Evolutionary conservation across 352 stramenopile genomes (phyloP).

Genomic region (Phytopythium delawarense): DNA sequence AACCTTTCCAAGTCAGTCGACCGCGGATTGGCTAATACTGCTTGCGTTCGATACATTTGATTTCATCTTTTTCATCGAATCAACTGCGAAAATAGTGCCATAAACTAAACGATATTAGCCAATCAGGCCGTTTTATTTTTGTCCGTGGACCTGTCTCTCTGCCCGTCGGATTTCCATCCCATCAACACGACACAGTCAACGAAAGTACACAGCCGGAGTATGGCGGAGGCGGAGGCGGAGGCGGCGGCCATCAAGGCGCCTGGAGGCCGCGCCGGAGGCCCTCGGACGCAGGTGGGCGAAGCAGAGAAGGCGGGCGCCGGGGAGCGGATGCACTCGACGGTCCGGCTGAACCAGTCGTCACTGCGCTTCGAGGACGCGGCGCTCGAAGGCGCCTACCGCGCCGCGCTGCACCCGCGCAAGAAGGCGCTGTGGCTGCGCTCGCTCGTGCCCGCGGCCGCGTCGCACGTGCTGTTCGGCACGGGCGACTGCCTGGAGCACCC

Average conservation of each 20-base stretch:
- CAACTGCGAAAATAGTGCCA: too few relatives aligned
- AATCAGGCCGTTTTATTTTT: neutral
- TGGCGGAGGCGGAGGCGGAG: neutral
- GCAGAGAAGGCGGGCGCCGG: neutral
- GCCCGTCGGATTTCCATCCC: too few relatives aligned
- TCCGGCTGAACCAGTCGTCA: constrained; percentile 78
- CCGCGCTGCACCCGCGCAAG: constrained; percentile 64
- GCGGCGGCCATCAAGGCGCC: neutral
- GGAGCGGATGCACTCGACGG: constrained; percentile 62
- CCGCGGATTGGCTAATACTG: too few relatives aligned
- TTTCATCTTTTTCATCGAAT: too few relatives aligned
- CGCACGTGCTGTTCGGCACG: constrained; percentile 72
- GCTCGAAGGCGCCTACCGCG: constrained; percentile 63
- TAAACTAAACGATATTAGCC: too few relatives aligned
- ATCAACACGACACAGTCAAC: neutral
- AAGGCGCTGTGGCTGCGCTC: constrained; percentile 81
- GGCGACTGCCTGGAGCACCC: constrained; percentile 70
- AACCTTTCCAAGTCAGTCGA: too few relatives aligned
- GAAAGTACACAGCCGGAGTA: neutral
- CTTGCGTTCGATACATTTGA: too few relatives aligned
- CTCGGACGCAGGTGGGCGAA: too few relatives aligned
- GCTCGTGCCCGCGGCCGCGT: constrained; percentile 62
- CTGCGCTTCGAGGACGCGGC: constrained; percentile 71
- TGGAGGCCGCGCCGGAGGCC: neutral
- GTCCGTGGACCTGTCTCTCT: neutral